Evolutionary conservation across 331 rosid species (phyloP), one percentile per base, ranked within the genome.

Genomic region (Rhamnella rubrinervis): DNA sequence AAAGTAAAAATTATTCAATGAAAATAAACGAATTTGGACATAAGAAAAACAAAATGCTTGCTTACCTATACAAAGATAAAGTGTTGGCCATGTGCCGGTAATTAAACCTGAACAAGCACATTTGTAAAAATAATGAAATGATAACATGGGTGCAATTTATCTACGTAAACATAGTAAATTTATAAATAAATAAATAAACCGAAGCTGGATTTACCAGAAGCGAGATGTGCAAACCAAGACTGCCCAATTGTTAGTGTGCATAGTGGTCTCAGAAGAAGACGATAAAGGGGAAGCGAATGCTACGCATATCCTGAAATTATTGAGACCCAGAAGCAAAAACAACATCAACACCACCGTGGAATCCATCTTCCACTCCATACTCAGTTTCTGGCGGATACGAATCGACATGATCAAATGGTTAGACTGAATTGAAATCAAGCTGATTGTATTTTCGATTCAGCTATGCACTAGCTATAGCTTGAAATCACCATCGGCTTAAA

Each of bases 81-180:
- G 98, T 90, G 72, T 93, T 93, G 66, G 98, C 98, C 98, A 93
- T 93, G 66, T 93, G 98, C 65, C 98, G 80, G 69, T 93, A 93
- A 65, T 93, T 93, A 80, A 93, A 93, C 98, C 98, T 93, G 89
- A 62, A 76, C n/a, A 67, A 77, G 16, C 73, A 69, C 39, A 72
- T 35, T 62, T 26, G 18, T 14, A 57, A 25, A 0, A 41, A 61
- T 47, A 57, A 53, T 55, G 59, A 72, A 41, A 58, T 50, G 44
- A 37, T 15, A 57, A 64, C 19, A 7, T 59, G 10, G 37, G 7
- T 23, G 13, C 12, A 57, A 9, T 4, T 44, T 11, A 14, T 44
- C 4, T 59, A 9, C 1, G 13, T 12, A 59, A 23, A 37, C 40
- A 10, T n/a, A n/a, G 26, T 0, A 25, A 59, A 25, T 59, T 0